Base-by-base conservation (phyloP, 106 monocot species). In the Allium fistulosum region DNA sequence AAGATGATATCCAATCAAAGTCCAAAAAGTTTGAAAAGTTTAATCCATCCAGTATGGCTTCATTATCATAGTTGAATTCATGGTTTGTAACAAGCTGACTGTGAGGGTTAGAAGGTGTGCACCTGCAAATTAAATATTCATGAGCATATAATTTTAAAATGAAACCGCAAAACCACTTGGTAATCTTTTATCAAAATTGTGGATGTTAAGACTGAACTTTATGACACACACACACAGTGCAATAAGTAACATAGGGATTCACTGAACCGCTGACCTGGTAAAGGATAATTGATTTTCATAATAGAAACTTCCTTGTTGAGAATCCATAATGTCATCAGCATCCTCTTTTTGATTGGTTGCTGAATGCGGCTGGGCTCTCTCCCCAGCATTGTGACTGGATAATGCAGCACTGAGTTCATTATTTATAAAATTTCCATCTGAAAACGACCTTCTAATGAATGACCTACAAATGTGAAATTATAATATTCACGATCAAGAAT, bases 21-120 rank as follows among this genome's bases (percentile, higher is more conserved):
- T 92, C 92, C 26, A 99, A 71, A 81, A 99, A 99, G 72, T 99
- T 99, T 22, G 97, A 99, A 56, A 71, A 80, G 64, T 81, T 79
- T 27, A 80, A 85, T 60, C 53, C 80, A 66, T 78, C 70, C 12
- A 68, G 63, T 52, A 63, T 59, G 71, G 79, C 65, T 53, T 79
- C 84, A 61, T 53, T 70, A 22, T 75, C 78, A 67, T 65, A 86
- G 58, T 59, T 65, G 27, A 79, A 71, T 46, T 76, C 68, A n/a
- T 59, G 67, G 49, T 92, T 84, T 22, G 66, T 26, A 72, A 86
- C 79, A 37, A 80, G 52, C 26, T 84, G 77, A 63, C 69, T 75
- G 15, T 63, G 63, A 72, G 78, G 49, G 52, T 70, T 58, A 2
- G 50, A 48, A 46, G 80, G 78, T 60, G 58, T 73, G 51, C 72